Evolutionary conservation across 306 rosid species (phyloP), one percentile per base, ranked within the genome.

Genomic region (Acacia crassicarpa): DNA sequence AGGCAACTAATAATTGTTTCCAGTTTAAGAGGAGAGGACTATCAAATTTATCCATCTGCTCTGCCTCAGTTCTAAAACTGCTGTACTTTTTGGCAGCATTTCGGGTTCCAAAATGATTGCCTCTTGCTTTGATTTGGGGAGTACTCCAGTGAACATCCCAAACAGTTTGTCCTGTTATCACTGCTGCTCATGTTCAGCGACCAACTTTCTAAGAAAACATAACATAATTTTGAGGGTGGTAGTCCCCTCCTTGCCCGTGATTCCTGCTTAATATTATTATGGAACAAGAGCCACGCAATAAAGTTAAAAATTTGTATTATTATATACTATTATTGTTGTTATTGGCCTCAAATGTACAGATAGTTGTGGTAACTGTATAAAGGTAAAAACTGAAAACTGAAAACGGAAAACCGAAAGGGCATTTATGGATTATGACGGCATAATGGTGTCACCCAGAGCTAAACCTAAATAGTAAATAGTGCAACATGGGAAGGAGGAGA

Each of bases 181-280:
- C 56, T 81, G 83, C 85, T n/a, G 83, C 85, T n/a, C 43, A 48
- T 81, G 83, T 86, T 19, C 43, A 48, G 75, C 23, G 84, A 71
- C 86, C 82, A 14, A 67, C 62, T 30, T 63, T 15, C 32, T 8
- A 4, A 35, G 78, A 78, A 78, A n/a, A 59, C 32, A 3, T 0
- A 67, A 59, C 59, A 32, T 81, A 5, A 62, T 46, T 33, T 59
- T 63, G 17, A 14, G 25, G 27, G 72, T 23, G 27, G 40, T 17
- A 4, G 19, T 13, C 3, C 67, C 38, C 67, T 11, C 8, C 2
- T 27, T 12, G 8, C 0, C 38, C 19, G 32, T 45, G 43, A 66
- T 61, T 33, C 15, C 41, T 25, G 35, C 27, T 45, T 7, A 22
- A 0, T 7, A 5, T 13, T 23, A 23, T 19, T 9, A 0, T 25